phyloP scores from a whole-genome alignment of 306 rosid genomes.

The Cicer pinnatifidum region DNA sequence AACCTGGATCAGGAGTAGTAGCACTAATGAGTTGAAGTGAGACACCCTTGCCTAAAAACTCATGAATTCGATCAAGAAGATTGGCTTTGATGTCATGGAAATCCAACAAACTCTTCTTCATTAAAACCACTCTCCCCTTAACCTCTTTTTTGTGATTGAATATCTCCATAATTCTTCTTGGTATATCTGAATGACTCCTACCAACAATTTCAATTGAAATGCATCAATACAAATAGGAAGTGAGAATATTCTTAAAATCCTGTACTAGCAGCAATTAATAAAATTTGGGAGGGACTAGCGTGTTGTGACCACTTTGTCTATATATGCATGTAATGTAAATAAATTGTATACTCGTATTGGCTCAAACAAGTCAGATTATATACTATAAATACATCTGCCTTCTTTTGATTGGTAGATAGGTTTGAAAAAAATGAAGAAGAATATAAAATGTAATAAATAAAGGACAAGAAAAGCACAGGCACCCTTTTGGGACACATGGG shows the following conservation, averaged over 20 bases:
- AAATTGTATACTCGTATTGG: too few relatives aligned
- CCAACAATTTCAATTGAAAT: background rate
- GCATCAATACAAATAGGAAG: background rate
- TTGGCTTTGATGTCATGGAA: constrained; percentile 71
- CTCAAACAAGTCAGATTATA: background rate
- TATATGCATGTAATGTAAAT: background rate
- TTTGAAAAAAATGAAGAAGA: background rate
- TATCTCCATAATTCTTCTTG: constrained; percentile 37
- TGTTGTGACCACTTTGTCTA: background rate
- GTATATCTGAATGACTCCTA: background rate
- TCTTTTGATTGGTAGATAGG: background rate
- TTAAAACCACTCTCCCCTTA: constrained; percentile 64
- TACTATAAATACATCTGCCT: background rate
- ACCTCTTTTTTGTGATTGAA: constrained; percentile 39
- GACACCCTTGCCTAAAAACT: constrained; percentile 77
- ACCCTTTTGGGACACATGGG: background rate
- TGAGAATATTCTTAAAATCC: background rate
- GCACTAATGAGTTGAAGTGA: constrained; percentile 78
- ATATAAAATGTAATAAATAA: too few relatives aligned
- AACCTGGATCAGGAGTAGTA: constrained; percentile 64
- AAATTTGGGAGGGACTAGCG: background rate
- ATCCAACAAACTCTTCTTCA: constrained; percentile 81
- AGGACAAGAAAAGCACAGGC: too few relatives aligned
- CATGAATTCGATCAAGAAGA: constrained; percentile 75
- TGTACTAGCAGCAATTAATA: too few relatives aligned